Conservation (phyloP, 2,329 filamentous ascomycete species). For the Hypoxylon rubiginosum region DNA sequence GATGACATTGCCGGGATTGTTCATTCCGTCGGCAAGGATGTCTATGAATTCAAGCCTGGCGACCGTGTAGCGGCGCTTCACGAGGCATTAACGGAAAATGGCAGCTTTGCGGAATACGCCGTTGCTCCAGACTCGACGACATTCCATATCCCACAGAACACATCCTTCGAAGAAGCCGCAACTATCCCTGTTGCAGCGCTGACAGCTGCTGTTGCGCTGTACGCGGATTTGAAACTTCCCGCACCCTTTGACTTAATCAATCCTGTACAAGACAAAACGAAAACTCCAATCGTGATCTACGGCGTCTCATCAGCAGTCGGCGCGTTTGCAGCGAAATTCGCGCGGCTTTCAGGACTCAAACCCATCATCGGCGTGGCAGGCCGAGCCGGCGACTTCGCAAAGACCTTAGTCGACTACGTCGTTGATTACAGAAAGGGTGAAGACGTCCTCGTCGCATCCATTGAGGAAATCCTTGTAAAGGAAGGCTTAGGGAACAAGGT, state of each 20-base stretch:
- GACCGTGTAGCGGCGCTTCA: conserved; percentile 70
- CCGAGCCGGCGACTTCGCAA: conserved; percentile 26
- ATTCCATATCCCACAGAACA: conserved; percentile 56
- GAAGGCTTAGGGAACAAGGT: conserved; percentile 32
- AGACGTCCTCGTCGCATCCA: conserved; percentile 23
- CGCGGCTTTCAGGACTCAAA: conserved; percentile 35
- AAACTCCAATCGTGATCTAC: conserved; percentile 34
- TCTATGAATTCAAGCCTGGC: conserved; percentile 62
- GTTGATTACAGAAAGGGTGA: conserved; percentile 40
- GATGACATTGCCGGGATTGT: conserved; percentile 63
- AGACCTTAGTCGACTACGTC: conserved; percentile 32
- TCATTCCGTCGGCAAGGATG: conserved; percentile 62
- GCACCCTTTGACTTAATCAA: conserved; percentile 47
- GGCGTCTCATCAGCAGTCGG: conserved; percentile 38
- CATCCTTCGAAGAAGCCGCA: conserved; percentile 58
- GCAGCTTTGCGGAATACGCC: conserved; percentile 60
- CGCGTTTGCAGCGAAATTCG: conserved; percentile 36
- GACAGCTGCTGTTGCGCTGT: conserved; percentile 59
- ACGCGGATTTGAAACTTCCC: conserved; percentile 55
- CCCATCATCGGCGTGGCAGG: conserved; percentile 42
- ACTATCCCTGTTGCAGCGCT: conserved; percentile 60
- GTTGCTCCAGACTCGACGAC: conserved; percentile 57
- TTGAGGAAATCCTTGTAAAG: conserved; percentile 31
- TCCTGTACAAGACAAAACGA: conserved; percentile 2
- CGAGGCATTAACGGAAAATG: conserved; percentile 53